Conservation (phyloP, 2,329 filamentous ascomycete species). For the Penicillium concentricum region DNA sequence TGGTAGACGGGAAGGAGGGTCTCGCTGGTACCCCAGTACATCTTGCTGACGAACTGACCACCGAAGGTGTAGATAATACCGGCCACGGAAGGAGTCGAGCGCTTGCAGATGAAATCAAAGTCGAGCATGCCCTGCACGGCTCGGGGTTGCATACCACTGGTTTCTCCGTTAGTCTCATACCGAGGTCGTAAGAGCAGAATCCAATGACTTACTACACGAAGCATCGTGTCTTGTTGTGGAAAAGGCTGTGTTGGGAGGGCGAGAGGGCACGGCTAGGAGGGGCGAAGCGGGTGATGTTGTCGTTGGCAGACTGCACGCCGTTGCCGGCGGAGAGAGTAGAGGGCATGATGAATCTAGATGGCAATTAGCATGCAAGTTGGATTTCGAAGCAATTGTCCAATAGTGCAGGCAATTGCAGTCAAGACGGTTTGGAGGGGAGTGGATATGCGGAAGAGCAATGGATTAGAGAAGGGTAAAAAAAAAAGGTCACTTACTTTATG, state of each 20-base stretch:
- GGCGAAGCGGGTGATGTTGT: slow-evolving; percentile 96
- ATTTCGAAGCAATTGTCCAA: not conserved
- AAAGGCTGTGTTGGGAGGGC: slow-evolving; percentile 86
- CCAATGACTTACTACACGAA: slow-evolving; percentile 83
- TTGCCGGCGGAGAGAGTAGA: slow-evolving; percentile 52
- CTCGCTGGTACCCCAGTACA: slow-evolving; percentile 99
- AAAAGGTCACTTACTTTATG: slow-evolving; percentile 16
- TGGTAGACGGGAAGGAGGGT: slow-evolving; percentile 98
- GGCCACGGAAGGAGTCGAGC: slow-evolving; percentile 89
- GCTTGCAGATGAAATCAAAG: slow-evolving; percentile 99
- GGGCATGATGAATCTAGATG: slow-evolving; percentile 53
- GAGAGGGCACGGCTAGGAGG: slow-evolving; percentile 89
- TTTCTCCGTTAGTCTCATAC: slow-evolving; percentile 13
- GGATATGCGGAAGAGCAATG: slow-evolving; percentile 10
- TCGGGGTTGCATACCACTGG: slow-evolving; percentile 87
- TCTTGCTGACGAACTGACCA: slow-evolving; percentile 99
- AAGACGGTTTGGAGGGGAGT: not conserved
- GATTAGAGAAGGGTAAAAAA: slow-evolving; percentile 5
- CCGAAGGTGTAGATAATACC: slow-evolving; percentile 99
- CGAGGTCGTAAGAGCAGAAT: not conserved
- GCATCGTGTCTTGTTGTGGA: slow-evolving; percentile 99
- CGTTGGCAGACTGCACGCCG: slow-evolving; percentile 74
- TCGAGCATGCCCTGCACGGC: slow-evolving; percentile 93
- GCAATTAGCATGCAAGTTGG: slow-evolving; percentile 3
- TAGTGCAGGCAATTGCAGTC: not conserved